phyloP scores from a whole-genome alignment of 2,329 filamentous ascomycete species.

The Zymoseptoria passerinii region DNA sequence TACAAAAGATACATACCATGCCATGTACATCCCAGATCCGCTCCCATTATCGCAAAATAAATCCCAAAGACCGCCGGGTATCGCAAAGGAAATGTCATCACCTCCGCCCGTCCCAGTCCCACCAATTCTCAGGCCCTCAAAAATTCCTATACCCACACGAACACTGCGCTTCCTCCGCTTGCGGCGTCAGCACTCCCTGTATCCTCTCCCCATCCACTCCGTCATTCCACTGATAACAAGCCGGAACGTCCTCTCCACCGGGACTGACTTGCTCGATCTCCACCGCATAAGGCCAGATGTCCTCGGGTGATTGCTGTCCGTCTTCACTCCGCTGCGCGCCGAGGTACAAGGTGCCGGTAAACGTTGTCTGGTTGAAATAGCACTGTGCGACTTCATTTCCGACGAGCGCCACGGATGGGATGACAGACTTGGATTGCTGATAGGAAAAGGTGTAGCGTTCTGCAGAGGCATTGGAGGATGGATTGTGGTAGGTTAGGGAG shows the following conservation, averaged over 20 bases:
- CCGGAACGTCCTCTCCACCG: slow-evolving; percentile 44
- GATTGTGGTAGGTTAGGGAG: slow-evolving; percentile 43
- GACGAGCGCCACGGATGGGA: slow-evolving; percentile 40
- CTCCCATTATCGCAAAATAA: background rate
- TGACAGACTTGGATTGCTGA: slow-evolving; percentile 45
- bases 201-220: slow-evolving; percentile 31
- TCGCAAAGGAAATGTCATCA: background rate
- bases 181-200: slow-evolving; percentile 28
- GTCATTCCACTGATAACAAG: slow-evolving; percentile 42
- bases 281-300: slow-evolving; percentile 50
- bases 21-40: background rate
- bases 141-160: slow-evolving; percentile 41
- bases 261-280: slow-evolving; percentile 46
- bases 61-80: background rate
- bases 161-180: slow-evolving; percentile 33
- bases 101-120: background rate
- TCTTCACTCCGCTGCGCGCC: slow-evolving; percentile 25
- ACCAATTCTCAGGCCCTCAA: slow-evolving; percentile 4
- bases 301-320: slow-evolving; percentile 13
- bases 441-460: slow-evolving; percentile 55
- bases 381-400: slow-evolving; percentile 45
- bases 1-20: background rate
- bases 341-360: slow-evolving; percentile 51
- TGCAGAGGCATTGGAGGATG: slow-evolving; percentile 32
- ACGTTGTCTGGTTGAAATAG: slow-evolving; percentile 48